Conservation (phyloP, 768 basidiomycete species). For the Galerina marginata region DNA sequence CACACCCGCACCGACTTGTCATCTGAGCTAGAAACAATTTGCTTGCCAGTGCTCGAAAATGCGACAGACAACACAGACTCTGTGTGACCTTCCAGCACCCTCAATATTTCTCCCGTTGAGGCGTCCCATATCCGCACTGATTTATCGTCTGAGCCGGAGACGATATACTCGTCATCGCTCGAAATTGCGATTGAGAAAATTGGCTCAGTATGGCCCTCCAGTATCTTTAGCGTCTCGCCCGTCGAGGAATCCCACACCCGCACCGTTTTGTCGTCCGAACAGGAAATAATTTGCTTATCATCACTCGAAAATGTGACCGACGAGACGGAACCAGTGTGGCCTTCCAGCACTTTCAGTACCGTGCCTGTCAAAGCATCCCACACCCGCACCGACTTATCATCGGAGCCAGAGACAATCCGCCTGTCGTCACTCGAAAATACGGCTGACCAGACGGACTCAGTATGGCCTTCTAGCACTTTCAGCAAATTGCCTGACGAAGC, state of each 20-base stretch:
- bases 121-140: not conserved
- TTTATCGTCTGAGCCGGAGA: not conserved
- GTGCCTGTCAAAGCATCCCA: conserved; percentile 9
- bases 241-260: not conserved
- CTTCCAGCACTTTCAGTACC: not conserved
- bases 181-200: not conserved
- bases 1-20: conserved; percentile 33
- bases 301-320: not conserved
- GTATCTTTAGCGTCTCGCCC: not conserved
- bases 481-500: conserved; percentile 8
- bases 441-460: conserved; percentile 10
- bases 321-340: not conserved
- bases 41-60: conserved; percentile 30
- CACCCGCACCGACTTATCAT: conserved; percentile 2
- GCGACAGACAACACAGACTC: conserved; percentile 15
- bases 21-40: conserved; percentile 27
- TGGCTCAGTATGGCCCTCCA: not conserved
- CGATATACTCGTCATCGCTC: not conserved
- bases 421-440: conserved; percentile 20
- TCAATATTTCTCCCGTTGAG: not conserved
- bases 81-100: conserved; percentile 7
- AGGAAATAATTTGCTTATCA: not conserved
- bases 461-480: conserved; percentile 21
- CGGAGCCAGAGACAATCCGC: conserved; percentile 12
- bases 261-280: not conserved